A percentile compares a stretch with the other conserved stretches of the same genome.
Conservation (phyloP, 2,329 filamentous ascomycete genomes). For the Pyrenochaeta sp. region DNA sequence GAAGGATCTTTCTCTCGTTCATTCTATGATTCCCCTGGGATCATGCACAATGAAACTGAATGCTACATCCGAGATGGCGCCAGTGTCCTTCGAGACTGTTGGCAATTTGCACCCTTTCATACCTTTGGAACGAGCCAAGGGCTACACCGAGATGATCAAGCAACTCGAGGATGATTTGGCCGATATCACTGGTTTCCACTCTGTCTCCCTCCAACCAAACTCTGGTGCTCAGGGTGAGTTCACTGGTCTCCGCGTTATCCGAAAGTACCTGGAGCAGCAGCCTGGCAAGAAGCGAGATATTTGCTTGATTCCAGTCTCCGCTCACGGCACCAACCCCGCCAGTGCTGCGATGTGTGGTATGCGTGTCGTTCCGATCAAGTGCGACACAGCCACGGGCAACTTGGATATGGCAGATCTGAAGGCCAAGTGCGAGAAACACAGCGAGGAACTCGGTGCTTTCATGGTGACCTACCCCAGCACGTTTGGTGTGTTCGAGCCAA, state of each 20-base stretch:
- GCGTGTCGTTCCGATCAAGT: constrained; percentile 92
- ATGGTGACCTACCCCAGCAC: constrained; percentile 98
- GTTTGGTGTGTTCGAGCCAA: constrained; percentile 92
- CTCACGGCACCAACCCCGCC: constrained; percentile 94
- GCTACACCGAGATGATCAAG: constrained; percentile 75
- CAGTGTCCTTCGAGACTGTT: constrained; percentile 79
- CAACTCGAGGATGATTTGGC: constrained; percentile 79
- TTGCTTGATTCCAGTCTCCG: constrained; percentile 92
- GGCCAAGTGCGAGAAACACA: constrained; percentile 88
- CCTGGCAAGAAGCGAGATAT: constrained; percentile 79
- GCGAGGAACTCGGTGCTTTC: constrained; percentile 85
- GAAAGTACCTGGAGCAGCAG: constrained; percentile 79
- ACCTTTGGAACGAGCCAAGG: constrained; percentile 68
- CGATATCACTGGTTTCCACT: constrained; percentile 87
- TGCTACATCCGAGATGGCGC: constrained; percentile 90
- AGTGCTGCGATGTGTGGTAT: constrained; percentile 96
- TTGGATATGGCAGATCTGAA: constrained; percentile 86
- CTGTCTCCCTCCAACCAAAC: constrained; percentile 91
- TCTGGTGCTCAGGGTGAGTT: constrained; percentile 97
- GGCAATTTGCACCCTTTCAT: constrained; percentile 84
- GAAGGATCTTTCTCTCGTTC: constrained; percentile 90
- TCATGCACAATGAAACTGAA: constrained; percentile 99
- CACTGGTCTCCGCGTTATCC: constrained; percentile 85
- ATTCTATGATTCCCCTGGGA: constrained; percentile 97
- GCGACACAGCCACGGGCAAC: constrained; percentile 85